These are phyloP conservation scores for Datisca glomerata DNA, from an alignment of 306 rosid genomes.

Conservation along the genomic window DNA sequence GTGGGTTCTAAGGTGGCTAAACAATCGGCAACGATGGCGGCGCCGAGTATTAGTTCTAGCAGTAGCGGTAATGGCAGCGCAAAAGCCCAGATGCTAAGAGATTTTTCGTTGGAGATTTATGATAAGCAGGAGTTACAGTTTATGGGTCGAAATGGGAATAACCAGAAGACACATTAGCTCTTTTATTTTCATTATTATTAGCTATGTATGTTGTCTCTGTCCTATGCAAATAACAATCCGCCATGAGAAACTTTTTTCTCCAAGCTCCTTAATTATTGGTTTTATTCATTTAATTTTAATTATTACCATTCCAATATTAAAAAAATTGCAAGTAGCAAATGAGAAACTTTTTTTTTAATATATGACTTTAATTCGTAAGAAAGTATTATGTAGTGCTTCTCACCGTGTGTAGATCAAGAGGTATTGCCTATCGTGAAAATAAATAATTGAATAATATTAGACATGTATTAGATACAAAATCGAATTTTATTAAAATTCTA, in stretches of 20 bases:
- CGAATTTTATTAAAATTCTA: too few relatives aligned
- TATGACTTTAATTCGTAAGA: too few relatives aligned
- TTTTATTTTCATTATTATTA: not conserved
- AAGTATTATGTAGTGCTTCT: too few relatives aligned
- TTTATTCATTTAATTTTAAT: too few relatives aligned
- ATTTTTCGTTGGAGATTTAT: conserved; percentile 30
- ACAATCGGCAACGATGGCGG: conserved; percentile 45
- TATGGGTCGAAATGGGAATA: conserved; percentile 19
- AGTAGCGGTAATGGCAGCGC: conserved; percentile 3
- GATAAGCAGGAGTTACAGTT: conserved; percentile 35
- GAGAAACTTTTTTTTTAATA: too few relatives aligned
- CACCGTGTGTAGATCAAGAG: too few relatives aligned
- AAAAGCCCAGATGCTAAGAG: conserved; percentile 31
- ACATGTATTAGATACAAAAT: too few relatives aligned
- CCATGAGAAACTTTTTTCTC: not conserved
- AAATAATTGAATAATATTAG: too few relatives aligned
- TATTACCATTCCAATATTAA: too few relatives aligned
- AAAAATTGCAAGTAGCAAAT: too few relatives aligned
- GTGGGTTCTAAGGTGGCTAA: conserved; percentile 37
- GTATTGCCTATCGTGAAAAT: too few relatives aligned
- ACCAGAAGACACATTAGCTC: conserved; percentile 10
- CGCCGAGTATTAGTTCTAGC: conserved; percentile 32
- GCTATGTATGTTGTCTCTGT: not conserved
- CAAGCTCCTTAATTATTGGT: too few relatives aligned
- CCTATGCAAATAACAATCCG: not conserved